These are phyloP conservation scores for Debaryomyces hansenii DNA, from an alignment of 805 yeast genomes.

Conservation along the genomic window DNA sequence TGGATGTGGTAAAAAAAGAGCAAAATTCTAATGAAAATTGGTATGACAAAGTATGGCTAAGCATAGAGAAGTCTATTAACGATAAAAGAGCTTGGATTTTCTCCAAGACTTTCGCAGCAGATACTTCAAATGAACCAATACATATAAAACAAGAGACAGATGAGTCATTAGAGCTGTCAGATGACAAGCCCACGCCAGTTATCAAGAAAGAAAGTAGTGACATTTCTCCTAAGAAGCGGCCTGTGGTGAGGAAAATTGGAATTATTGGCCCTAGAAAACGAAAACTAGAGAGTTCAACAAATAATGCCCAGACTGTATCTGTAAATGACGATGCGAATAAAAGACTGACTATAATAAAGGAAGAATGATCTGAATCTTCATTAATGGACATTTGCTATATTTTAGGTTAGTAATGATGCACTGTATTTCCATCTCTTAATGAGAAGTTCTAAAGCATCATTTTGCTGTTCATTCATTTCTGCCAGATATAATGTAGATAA, in stretches of 20 bases:
- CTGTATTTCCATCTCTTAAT: conserved; percentile 33
- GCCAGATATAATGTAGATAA: conserved; percentile 43
- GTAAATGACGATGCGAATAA: too few relatives aligned
- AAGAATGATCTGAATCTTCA: too few relatives aligned
- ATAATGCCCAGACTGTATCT: too few relatives aligned
- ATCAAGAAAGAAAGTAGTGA: not conserved
- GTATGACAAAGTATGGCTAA: not conserved
- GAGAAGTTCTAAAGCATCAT: conserved; percentile 26
- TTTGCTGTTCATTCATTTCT: conserved; percentile 25
- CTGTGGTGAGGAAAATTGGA: conserved; percentile 1
- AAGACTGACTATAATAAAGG: too few relatives aligned
- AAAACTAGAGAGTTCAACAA: not conserved
- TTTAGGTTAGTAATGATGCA: too few relatives aligned
- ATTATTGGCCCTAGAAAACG: not conserved
- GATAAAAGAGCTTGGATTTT: conserved; percentile 1
- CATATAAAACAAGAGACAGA: not conserved
- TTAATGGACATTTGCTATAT: too few relatives aligned
- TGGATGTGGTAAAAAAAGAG: not conserved
- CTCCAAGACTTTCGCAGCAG: not conserved
- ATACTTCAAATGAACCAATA: not conserved
- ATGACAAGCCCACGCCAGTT: not conserved
- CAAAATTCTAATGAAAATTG: not conserved
- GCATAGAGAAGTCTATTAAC: not conserved
- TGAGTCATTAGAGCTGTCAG: not conserved
- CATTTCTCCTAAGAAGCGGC: not conserved